Evolutionary conservation across 2,329 filamentous ascomycete species (phyloP).

Genomic region (Apiospora koreana): DNA sequence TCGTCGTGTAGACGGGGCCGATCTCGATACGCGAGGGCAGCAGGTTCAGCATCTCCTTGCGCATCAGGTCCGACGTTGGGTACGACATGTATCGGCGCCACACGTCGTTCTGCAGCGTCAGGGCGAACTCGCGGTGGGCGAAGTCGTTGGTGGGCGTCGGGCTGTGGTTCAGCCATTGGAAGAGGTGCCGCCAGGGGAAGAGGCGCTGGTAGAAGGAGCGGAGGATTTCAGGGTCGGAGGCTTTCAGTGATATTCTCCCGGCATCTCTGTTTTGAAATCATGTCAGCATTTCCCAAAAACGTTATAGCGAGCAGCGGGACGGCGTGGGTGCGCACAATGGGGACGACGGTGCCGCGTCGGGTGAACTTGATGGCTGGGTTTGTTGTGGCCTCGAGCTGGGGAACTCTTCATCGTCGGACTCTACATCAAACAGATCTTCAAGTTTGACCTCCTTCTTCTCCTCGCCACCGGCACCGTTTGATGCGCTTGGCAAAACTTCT

Average conservation of each 20-base stretch:
- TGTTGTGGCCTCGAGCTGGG: conserved; percentile 46
- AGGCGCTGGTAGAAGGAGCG: conserved; percentile 92
- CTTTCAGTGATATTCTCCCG: conserved; percentile 37
- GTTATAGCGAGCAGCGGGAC: neutral
- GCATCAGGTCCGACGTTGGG: conserved; percentile 62
- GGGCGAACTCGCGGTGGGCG: conserved; percentile 90
- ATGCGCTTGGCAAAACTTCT: conserved; percentile 19
- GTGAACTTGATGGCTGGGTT: conserved; percentile 44
- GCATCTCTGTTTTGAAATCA: conserved; percentile 32
- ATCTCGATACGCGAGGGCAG: conserved; percentile 97
- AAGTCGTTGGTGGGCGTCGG: conserved; percentile 86
- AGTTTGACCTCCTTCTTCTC: conserved; percentile 49
- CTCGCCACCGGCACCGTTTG: conserved; percentile 14
- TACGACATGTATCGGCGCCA: conserved; percentile 88
- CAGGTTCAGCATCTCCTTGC: conserved; percentile 85
- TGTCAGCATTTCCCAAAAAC: neutral
- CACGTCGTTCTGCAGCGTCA: conserved; percentile 88
- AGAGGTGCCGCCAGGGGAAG: conserved; percentile 91
- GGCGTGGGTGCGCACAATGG: neutral
- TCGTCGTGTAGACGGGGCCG: conserved; percentile 92
- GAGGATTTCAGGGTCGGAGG: conserved; percentile 82
- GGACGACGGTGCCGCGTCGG: conserved; percentile 42
- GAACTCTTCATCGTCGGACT: conserved; percentile 61
- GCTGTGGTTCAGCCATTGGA: conserved; percentile 97
- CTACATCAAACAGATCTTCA: conserved; percentile 61